phyloP scores from a whole-genome alignment of 1,284 basidiomycete species.

The Marasmius sp. region DNA sequence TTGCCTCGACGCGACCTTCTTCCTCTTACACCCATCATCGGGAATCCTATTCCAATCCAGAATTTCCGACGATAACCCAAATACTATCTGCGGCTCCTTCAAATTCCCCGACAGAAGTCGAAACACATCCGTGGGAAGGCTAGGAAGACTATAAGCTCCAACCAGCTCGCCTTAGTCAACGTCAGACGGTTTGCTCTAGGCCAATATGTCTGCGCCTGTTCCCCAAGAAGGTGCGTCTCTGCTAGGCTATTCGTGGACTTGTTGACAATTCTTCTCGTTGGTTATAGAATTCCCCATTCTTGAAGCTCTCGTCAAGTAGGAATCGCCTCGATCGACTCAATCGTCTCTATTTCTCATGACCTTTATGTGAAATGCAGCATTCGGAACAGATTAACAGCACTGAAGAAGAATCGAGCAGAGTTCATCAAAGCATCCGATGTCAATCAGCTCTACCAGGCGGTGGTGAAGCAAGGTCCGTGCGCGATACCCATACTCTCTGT shows the following conservation, averaged over 20 bases:
- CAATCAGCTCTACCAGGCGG: constrained; percentile 88
- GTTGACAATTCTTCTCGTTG: not conserved
- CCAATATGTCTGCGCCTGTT: constrained; percentile 60
- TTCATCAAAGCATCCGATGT: constrained; percentile 94
- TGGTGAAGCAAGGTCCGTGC: constrained; percentile 87
- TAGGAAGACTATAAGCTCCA: not conserved
- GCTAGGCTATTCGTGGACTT: constrained; percentile 4
- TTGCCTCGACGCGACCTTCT: not conserved
- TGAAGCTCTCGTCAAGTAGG: constrained; percentile 90
- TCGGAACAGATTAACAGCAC: constrained; percentile 84
- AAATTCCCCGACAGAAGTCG: too few species aligned
- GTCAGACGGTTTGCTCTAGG: not conserved
- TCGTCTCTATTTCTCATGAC: constrained; percentile 15
- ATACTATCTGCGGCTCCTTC: too few species aligned
- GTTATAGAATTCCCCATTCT: constrained; percentile 85
- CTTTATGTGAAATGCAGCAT: constrained; percentile 57
- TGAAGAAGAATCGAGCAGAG: constrained; percentile 86
- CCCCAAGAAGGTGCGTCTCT: constrained; percentile 67
- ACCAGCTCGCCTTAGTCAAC: not conserved
- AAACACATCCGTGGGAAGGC: too few species aligned
- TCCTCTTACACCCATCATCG: too few species aligned
- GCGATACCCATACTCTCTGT: constrained; percentile 3
- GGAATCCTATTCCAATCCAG: too few species aligned
- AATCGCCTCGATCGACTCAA: constrained; percentile 17
- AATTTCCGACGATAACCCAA: too few species aligned